A percentile compares a stretch with the other conserved stretches of the same genome.
Conservation (phyloP, 176 grass and related monocot genomes). For the Aegilops longissima region DNA sequence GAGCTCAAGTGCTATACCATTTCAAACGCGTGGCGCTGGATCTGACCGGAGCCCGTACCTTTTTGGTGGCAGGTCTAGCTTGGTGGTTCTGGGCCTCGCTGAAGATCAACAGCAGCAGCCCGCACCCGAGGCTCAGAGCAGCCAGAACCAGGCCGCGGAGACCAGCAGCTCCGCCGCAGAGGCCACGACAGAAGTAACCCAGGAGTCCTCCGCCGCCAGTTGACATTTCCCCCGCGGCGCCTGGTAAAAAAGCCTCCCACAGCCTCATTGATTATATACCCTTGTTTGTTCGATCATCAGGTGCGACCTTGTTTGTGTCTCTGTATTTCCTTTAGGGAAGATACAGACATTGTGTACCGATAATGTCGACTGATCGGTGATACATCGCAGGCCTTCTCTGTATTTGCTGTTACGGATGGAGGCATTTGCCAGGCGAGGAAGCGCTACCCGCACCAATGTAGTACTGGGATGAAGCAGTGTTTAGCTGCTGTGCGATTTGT, state of each 20-base stretch:
- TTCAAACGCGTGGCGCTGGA: neutral
- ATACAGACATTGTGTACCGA: neutral
- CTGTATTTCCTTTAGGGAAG: neutral
- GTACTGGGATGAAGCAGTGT: neutral
- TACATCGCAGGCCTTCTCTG: neutral
- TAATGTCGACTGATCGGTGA: neutral
- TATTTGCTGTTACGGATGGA: neutral
- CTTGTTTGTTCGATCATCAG: neutral
- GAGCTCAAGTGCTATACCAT: neutral
- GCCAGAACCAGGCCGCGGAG: slow-evolving; percentile 72
- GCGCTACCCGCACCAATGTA: neutral
- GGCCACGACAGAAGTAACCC: slow-evolving; percentile 49
- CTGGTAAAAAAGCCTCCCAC: neutral
- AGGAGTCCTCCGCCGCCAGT: slow-evolving; percentile 62
- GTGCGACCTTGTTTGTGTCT: neutral
- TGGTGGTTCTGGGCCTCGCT: slow-evolving; percentile 82
- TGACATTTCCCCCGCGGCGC: neutral
- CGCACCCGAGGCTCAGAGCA: slow-evolving; percentile 44
- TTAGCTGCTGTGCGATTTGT: neutral
- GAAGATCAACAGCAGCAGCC: slow-evolving; percentile 57
- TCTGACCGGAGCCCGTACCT: slow-evolving; percentile 5
- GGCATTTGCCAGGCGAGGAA: neutral
- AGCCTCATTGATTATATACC: neutral
- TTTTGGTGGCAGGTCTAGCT: slow-evolving; percentile 51
- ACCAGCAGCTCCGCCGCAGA: slow-evolving; percentile 79